These are phyloP conservation scores for Leccinum disarticulatum DNA, from an alignment of 768 basidiomycete species.

Conservation along the genomic window DNA sequence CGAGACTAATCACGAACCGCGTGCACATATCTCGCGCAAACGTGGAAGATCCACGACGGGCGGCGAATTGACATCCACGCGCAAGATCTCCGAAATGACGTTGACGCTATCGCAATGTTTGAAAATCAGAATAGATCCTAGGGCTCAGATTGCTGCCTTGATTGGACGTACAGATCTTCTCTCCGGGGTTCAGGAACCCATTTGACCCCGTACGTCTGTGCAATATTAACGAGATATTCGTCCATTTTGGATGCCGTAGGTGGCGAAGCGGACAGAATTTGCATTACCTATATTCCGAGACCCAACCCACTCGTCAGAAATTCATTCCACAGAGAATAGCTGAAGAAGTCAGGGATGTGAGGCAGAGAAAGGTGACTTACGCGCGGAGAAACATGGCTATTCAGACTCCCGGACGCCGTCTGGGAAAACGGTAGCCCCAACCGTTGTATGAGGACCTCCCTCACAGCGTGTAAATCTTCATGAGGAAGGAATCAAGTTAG, in stretches of 20 bases:
- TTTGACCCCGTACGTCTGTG: constrained; percentile 48
- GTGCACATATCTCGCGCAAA: constrained; percentile 56
- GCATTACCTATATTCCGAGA: constrained; percentile 42
- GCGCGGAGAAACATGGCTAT: constrained; percentile 53
- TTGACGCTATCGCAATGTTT: constrained; percentile 41
- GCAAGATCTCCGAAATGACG: constrained; percentile 60
- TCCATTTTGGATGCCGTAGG: constrained; percentile 60
- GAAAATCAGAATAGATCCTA: neutral
- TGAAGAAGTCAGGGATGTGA: neutral
- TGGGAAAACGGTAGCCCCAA: constrained; percentile 58
- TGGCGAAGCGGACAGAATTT: constrained; percentile 49
- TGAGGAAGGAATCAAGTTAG: neutral
- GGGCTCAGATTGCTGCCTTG: neutral
- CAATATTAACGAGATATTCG: constrained; percentile 52
- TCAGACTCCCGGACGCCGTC: constrained; percentile 49
- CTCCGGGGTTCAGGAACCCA: constrained; percentile 65
- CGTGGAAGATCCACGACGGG: constrained; percentile 54
- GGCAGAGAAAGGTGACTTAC: constrained; percentile 30
- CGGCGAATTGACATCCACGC: constrained; percentile 40
- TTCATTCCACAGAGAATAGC: neutral
- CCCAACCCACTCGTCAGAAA: neutral
- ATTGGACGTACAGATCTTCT: constrained; percentile 55
- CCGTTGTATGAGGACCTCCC: constrained; percentile 53
- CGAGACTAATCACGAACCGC: constrained; percentile 45
- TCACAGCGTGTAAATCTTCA: constrained; percentile 57